Base-by-base conservation (phyloP, 768 basidiomycete genomes). In the Multifurca ochricompacta region DNA sequence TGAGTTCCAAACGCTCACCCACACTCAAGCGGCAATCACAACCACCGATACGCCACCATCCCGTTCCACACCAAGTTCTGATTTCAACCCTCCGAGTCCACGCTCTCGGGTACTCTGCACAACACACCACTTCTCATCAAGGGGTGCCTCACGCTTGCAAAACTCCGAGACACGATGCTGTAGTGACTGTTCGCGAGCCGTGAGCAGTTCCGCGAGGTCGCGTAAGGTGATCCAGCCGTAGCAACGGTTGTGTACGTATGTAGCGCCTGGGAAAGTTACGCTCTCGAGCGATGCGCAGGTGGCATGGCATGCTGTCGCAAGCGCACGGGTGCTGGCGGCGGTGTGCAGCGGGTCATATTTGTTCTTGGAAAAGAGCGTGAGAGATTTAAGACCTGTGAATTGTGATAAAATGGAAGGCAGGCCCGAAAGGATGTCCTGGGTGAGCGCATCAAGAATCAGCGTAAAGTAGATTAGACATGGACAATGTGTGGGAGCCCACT, bases 291-390 rank as follows among this genome's bases (percentile, higher is more conserved):
- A 62, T 5, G 57, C 35, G 34, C 66, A 67, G 7, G 50, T 41
- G 8, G 55, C 18, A 44, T 64, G 66, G 64, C 64, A 67, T 6
- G 48, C 23, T 34, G 53, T 35, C 5, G 54, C 58, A 4, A 67
- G 58, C 30, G 48, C 30, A 1, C 41, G 36, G 18, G 56, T 44
- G 35, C 56, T 32, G 10, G 58, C 36, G 9, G 49, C 48, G 16
- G 57, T 59, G 21, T 63, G 58, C 9, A 67, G 37, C 11, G 58
- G 61, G 40, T 65, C 64, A 9, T 42, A 37, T 32, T 30, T 48
- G 39, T 65, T 60, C 54, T 61, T 61, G 32, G 64, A 67, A 34
- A 64, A 56, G n/a, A 67, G 45, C 28, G 51, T 61, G 48, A 67
- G 40, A 10, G 64, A 64, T 9, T 46, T 59, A 42, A 67, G 51